A percentile compares a stretch with the other conserved stretches of the same genome.
phyloP scores from a whole-genome alignment of 2,329 filamentous ascomycete species.

The Lecanicillium sp. region DNA sequence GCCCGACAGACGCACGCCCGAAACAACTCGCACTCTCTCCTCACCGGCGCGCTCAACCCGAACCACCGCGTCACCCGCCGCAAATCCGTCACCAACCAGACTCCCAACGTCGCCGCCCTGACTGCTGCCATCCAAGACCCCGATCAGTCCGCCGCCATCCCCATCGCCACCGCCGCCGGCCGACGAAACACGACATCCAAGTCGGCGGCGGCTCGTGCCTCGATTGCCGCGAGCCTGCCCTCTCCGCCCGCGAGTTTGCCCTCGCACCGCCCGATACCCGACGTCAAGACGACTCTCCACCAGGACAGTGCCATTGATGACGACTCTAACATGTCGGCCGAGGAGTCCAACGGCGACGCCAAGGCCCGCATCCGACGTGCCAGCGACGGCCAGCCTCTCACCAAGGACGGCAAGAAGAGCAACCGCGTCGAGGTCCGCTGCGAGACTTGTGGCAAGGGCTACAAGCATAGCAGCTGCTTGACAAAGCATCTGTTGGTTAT shows the following conservation, averaged over 20 bases:
- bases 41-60: conserved; percentile 68
- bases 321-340: conserved; percentile 50
- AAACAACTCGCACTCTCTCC: conserved; percentile 74
- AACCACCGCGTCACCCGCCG: conserved; percentile 83
- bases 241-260: conserved; percentile 63
- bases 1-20: conserved; percentile 60
- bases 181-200: conserved; percentile 67
- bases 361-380: conserved; percentile 53
- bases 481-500: conserved; percentile 98
- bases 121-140: conserved; percentile 67
- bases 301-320: conserved; percentile 63
- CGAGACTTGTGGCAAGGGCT: conserved; percentile 97
- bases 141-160: conserved; percentile 46
- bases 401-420: conserved; percentile 78
- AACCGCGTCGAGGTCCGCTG: conserved; percentile 84
- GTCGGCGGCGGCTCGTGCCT: conserved; percentile 42
- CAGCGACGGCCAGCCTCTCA: conserved; percentile 79
- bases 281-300: conserved; percentile 40
- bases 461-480: conserved; percentile 99
- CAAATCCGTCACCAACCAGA: conserved; percentile 81
- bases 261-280: conserved; percentile 42
- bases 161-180: conserved; percentile 42
- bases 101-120: conserved; percentile 65
- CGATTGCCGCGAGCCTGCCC: conserved; percentile 49
- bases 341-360: conserved; percentile 41